Conservation (phyloP, 2,329 filamentous ascomycete genomes). For the Apiospora arundinis region DNA sequence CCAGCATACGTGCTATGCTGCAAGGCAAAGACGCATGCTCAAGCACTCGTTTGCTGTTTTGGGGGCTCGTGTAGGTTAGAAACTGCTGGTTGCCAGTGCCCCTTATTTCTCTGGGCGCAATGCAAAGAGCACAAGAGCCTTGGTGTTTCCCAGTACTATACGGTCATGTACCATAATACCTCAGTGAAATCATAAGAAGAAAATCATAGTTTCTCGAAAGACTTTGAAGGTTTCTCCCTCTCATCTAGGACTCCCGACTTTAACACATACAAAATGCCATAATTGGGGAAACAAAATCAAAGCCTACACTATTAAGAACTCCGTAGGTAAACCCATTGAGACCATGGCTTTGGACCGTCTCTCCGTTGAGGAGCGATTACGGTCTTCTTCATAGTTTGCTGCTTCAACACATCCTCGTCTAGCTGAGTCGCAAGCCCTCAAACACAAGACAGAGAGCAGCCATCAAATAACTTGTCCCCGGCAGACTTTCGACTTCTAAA, state of each 20-base stretch:
- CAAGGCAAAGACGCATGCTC: background rate
- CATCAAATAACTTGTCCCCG: no score
- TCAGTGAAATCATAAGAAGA: background rate
- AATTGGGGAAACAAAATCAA: background rate
- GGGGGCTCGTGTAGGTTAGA: no score
- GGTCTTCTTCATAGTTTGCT: background rate
- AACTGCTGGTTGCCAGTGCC: background rate
- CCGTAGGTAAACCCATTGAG: background rate
- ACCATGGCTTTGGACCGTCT: background rate
- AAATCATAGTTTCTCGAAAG: background rate
- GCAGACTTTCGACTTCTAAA: conserved; percentile 60
- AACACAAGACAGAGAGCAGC: background rate
- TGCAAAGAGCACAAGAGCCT: background rate
- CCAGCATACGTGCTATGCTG: background rate
- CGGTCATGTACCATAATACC: background rate
- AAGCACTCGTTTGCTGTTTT: background rate
- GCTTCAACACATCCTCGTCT: background rate
- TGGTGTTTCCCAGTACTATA: background rate
- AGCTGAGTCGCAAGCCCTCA: background rate
- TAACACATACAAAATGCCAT: background rate
- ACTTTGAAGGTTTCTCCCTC: background rate
- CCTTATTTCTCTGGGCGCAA: background rate
- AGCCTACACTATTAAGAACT: background rate
- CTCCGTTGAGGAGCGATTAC: background rate
- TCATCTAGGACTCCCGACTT: background rate